These are phyloP conservation scores for Lippia alba DNA, from an alignment of 305 asterid species.

Conservation along the genomic window DNA sequence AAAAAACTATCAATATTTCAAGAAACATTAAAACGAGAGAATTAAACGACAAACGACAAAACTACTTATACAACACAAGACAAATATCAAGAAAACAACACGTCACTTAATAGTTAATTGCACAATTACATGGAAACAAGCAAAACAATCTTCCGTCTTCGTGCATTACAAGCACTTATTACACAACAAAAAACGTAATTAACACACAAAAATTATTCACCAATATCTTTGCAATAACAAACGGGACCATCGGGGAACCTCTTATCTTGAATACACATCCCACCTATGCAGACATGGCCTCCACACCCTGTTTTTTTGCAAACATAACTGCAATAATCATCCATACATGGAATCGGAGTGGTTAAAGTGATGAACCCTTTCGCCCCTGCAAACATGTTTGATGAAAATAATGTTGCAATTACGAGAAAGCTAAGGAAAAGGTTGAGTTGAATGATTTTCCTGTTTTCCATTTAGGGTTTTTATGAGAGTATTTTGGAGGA, in stretches of 20 bases:
- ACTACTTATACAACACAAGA: too few relatives aligned
- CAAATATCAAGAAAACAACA: too few relatives aligned
- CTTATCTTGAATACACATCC: not conserved
- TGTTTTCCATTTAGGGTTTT: not conserved
- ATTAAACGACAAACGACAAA: too few relatives aligned
- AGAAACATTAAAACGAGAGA: too few relatives aligned
- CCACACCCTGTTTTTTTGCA: conserved; percentile 30
- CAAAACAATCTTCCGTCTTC: not conserved
- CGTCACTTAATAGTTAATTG: too few relatives aligned
- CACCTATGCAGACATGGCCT: not conserved
- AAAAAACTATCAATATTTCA: too few relatives aligned
- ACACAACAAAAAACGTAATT: not conserved
- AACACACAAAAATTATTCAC: not conserved
- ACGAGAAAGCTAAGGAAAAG: conserved; percentile 11
- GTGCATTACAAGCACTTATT: not conserved
- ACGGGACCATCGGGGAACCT: not conserved
- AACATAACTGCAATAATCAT: conserved; percentile 2
- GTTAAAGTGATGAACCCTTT: not conserved
- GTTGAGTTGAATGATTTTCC: not conserved
- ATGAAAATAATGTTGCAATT: conserved; percentile 18
- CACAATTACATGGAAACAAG: too few relatives aligned
- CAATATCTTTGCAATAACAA: conserved; percentile 25
- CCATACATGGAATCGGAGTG: conserved; percentile 23
- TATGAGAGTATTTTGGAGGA: not conserved
- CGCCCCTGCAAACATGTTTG: conserved; percentile 2